Percentiles rank a stretch among this genome's conserved stretches.
These are phyloP conservation scores for Blastomyces silverae DNA, from an alignment of 2,329 filamentous ascomycete species.

Conservation along the genomic window DNA sequence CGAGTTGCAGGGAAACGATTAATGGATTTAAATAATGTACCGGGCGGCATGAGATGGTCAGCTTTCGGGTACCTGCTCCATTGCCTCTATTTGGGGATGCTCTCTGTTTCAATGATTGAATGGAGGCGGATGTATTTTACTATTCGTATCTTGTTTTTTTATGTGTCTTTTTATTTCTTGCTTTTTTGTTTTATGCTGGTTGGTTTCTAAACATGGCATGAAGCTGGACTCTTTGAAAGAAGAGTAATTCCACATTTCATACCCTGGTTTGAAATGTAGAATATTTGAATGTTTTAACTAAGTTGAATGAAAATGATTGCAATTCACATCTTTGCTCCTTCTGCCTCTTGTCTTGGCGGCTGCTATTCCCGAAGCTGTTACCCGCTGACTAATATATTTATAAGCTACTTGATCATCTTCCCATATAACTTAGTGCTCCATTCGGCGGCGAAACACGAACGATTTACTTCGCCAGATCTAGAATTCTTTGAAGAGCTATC, in stretches of 20 bases:
- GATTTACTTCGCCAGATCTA: not conserved
- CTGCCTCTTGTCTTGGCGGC: not conserved
- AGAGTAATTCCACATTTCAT: not conserved
- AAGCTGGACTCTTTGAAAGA: not conserved
- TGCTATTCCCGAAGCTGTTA: not conserved
- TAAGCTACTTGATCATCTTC: not conserved
- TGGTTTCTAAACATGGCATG: not conserved
- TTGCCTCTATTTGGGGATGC: not conserved
- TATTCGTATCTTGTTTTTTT: not conserved
- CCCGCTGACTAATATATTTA: not conserved
- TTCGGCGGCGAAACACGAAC: not conserved
- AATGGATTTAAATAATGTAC: not conserved
- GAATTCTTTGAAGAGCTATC: not conserved
- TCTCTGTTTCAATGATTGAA: slow-evolving; percentile 6
- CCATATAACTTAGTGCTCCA: not conserved
- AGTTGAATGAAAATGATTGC: not conserved
- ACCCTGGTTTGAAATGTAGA: not conserved
- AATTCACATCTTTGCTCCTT: not conserved
- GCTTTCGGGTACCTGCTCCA: not conserved
- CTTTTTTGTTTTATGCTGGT: not conserved
- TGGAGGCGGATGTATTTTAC: slow-evolving; percentile 10
- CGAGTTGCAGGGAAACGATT: not conserved
- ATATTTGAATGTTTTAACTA: not conserved
- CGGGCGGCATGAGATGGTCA: not conserved
- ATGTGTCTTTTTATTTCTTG: not conserved